Evolutionary conservation across 1,284 basidiomycete species (phyloP), one percentile per base, ranked within the genome.

Genomic region (Ganoderma leucocontextum): DNA sequence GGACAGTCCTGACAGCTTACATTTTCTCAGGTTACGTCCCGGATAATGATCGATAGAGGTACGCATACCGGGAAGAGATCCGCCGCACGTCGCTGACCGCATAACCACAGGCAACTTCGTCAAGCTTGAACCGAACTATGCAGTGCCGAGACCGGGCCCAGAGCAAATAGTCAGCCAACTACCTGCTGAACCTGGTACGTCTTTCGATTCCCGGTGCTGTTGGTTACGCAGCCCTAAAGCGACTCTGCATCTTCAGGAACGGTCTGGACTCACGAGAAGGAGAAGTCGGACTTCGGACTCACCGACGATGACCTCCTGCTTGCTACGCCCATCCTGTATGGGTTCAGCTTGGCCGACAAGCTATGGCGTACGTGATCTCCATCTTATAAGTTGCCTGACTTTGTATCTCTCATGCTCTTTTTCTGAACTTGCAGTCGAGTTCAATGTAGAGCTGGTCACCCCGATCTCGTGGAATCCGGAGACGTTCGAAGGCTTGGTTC

Each of bases 301-400:
- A 62, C 58, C 1, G 42, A 66, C n/a, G 72, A 68, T 1, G 84
- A 87, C 38, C 76, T 88, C 13, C 77, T 89, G 33, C 76, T 90
- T 5, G 79, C 86, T 0, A 81, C 88, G 0, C 84, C 87, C 0
- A 78, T 86, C 49, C 82, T 89, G 0, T 87, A 86, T 66, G 89
- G 87, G 0, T 90, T 90, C 77, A 87, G 86, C 74, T 77, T 89
- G 39, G 69, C 79, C 2, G 88, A 88, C 70, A 89, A 90, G 72
- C 72, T 84, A 15, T 90, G 89, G 89, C 77, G 29, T 29, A 29
- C 29, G 29, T 29, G 29, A 2, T 29, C 29, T 29, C 29, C 29
- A 29, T 29, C 29, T 29, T 29, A 29, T 29, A 29, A 29, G 29
- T 29, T 29, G 29, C 29, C n/a, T n/a, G n/a, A n/a, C n/a, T n/a